Evolutionary conservation across 441 rosid genomes (phyloP).

Genomic region (Euphorbia schlechtendalii): DNA sequence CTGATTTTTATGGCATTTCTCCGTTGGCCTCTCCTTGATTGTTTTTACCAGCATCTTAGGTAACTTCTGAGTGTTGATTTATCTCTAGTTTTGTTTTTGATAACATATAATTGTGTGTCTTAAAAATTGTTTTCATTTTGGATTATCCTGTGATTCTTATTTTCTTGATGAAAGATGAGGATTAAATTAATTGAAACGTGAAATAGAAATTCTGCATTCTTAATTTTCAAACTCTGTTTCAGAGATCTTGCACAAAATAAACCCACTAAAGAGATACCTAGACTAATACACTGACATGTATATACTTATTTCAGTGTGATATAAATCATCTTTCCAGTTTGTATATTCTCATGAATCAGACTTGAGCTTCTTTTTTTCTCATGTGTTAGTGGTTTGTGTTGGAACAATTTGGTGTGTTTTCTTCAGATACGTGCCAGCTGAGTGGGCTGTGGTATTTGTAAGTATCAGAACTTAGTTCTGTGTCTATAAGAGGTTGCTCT

Average conservation of each 20-base stretch:
- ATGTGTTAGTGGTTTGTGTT: constrained; percentile 61
- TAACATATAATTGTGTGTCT: too few species aligned
- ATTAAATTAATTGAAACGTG: too few species aligned
- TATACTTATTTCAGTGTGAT: constrained; percentile 24
- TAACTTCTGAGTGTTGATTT: too few species aligned
- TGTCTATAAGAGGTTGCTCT: not conserved
- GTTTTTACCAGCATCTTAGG: too few species aligned
- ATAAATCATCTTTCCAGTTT: not conserved
- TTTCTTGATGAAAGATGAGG: too few species aligned
- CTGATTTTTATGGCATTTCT: too few species aligned
- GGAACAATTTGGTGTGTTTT: constrained; percentile 76
- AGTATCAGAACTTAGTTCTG: constrained; percentile 30
- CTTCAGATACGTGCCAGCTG: constrained; percentile 85
- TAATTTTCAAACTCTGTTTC: constrained; percentile 13
- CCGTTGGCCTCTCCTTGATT: too few species aligned
- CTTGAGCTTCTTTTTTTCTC: not conserved
- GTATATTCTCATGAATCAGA: too few species aligned
- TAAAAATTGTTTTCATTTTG: too few species aligned
- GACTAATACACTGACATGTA: constrained; percentile 92
- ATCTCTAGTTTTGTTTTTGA: too few species aligned
- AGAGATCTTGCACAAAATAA: constrained; percentile 89
- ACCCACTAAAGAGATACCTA: constrained; percentile 86
- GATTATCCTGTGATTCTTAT: too few species aligned
- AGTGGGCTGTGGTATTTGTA: constrained; percentile 95
- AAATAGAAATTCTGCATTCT: not conserved